Base-by-base conservation (phyloP, 2,329 filamentous ascomycete genomes). In the Pseudogymnoascus sp. region DNA sequence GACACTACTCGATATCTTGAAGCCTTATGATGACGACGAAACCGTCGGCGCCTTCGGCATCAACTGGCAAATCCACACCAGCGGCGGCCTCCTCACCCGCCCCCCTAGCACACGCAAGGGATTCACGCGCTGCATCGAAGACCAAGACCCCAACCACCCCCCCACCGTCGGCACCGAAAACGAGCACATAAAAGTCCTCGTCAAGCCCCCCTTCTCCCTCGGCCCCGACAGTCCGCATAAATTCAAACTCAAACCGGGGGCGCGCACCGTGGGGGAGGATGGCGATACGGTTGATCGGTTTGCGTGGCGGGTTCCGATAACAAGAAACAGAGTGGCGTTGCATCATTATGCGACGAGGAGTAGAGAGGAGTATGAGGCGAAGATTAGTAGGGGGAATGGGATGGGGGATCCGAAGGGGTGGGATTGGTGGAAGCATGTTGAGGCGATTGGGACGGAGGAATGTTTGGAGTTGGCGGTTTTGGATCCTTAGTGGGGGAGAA, bases 261-360 rank as follows among this genome's bases (percentile, higher is more conserved):
- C 64, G 0, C 45, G 66, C 16, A 71, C 70, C 0, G 69, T 74
- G 4, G 70, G 71, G 36, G 72, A 74, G 64, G 31, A 71, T 59
- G 68, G 69, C 6, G 69, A 72, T 37, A 36, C 65, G 11, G 65
- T 71, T 1, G 62, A 62, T 4, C 64, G 64, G 4, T 62, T 47
- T 2, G 71, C 69, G 3, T 71, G 65, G 54, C 65, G 73, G 5
- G 64, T 63, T 21, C 72, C 72, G 11, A 70, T 73, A 36, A 73
- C 71, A 2, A 68, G 71, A 42, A 65, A 71, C 16, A 64, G 70
- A 23, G 65, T 75, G 31, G 68, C 65, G 1, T 59, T 75, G 59
- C 73, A 75, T 67, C 73, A 75, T 64, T 75, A 74, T 64, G 69
- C 69, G 11, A 65, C 72, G 37, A 73, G 73, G 68, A 74, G 72